Conservation (phyloP, 352 stramenopile species). For the Vaucheria bursata region DNA sequence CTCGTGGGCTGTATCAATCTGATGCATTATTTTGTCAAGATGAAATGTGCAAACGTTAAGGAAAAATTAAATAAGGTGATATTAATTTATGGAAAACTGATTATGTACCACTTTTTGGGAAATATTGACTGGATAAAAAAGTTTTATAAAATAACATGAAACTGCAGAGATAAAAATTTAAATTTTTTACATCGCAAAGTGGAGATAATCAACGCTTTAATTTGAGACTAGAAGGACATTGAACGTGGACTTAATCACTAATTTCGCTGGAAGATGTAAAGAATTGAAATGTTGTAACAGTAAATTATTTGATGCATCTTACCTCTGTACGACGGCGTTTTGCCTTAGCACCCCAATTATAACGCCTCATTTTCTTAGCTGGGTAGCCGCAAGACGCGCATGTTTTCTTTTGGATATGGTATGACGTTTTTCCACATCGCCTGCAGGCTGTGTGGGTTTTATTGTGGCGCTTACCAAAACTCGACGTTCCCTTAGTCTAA, state of each 20-base stretch:
- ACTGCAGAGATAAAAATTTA: too few species aligned
- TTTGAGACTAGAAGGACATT: neutral
- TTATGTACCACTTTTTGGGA: too few species aligned
- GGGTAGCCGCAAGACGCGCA: conserved; percentile 98
- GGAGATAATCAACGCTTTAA: neutral
- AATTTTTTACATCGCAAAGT: too few species aligned
- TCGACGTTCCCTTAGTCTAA: conserved; percentile 99
- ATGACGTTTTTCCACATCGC: conserved; percentile 88
- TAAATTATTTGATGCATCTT: conserved; percentile 48
- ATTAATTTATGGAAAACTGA: too few species aligned
- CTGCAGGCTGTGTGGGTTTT: conserved; percentile 99
- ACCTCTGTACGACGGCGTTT: conserved; percentile 89
- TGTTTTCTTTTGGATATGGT: conserved; percentile 98
- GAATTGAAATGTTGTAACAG: neutral
- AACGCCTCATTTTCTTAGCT: conserved; percentile 92
- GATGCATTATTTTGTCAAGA: too few species aligned
- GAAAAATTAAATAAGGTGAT: too few species aligned
- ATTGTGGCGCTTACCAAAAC: conserved; percentile 99
- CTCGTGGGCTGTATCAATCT: too few species aligned
- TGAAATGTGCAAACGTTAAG: too few species aligned
- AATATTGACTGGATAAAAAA: too few species aligned
- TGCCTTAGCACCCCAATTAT: conserved; percentile 95
- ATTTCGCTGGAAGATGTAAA: neutral
- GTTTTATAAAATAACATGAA: too few species aligned
- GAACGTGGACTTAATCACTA: neutral